Conservation (phyloP, 2,329 filamentous ascomycete genomes). For the Elsinoe arachidis region DNA sequence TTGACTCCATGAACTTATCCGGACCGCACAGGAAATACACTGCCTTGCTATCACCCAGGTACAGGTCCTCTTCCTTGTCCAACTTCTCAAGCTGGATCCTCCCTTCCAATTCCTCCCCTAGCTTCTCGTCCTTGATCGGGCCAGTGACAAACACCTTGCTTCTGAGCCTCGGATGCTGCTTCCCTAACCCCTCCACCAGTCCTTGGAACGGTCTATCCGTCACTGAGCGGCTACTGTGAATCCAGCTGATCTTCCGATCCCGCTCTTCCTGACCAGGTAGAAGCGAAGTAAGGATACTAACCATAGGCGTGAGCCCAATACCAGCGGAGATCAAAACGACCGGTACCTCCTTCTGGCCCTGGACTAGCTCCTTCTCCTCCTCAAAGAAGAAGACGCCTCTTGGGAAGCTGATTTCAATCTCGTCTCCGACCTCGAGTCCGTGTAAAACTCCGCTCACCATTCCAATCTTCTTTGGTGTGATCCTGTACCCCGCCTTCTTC, state of each 20-base stretch:
- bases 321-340: conserved; percentile 60
- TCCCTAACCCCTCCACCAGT: conserved; percentile 39
- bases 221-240: conserved; percentile 51
- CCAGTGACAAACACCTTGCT: conserved; percentile 51
- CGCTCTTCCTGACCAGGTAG: neutral
- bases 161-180: conserved; percentile 40
- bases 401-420: conserved; percentile 58
- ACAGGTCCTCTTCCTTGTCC: conserved; percentile 46
- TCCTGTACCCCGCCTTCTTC: conserved; percentile 53
- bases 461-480: conserved; percentile 65
- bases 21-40: conserved; percentile 69
- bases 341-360: conserved; percentile 36
- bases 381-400: conserved; percentile 54
- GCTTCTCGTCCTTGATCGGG: conserved; percentile 38
- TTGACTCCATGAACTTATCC: conserved; percentile 57
- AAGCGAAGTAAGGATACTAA: conserved; percentile 47
- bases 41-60: conserved; percentile 44
- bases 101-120: conserved; percentile 48
- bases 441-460: conserved; percentile 64
- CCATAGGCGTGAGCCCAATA: conserved; percentile 59
- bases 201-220: conserved; percentile 47
- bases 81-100: conserved; percentile 51
- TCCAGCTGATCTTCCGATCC: conserved; percentile 49
- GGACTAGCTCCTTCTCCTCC: conserved; percentile 17
- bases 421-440: conserved; percentile 53